Evolutionary conservation across 202 grass and related monocot genomes (phyloP), one percentile per base, ranked within the genome.

Genomic region (Bolboschoenoplectus hybrid): DNA sequence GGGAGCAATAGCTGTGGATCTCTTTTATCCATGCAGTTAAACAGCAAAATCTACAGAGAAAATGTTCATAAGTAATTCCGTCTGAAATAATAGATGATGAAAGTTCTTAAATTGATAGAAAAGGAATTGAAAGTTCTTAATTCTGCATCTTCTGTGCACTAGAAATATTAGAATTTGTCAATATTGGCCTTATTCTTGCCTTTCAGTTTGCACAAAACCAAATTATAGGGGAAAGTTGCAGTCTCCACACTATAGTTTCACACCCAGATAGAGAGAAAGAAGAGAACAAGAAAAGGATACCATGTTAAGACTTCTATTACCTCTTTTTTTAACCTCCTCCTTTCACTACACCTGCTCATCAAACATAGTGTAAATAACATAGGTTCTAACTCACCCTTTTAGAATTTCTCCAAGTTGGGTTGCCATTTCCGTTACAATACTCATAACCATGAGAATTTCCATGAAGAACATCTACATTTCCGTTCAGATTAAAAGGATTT

Each of bases 1-100:
- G 88, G 85, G 69, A 90, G 88, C 41, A 90, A 82, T 84, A 90
- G 79, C 72, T 81, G 70, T 55, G 88, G 88, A 47, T 90, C 88
- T 73, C 88, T 90, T 72, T 80, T 84, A 40, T 87, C 88, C 88
- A 90, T 90, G 88, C 88, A 90, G 67, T 90, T 90, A 87, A 90
- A 90, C 88, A 90, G 72, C 80, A 90, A 72, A 70, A 90, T 85
- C 88, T 90, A 70, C 61, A 85, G 4, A 67, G 32, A 76, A 45
- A 47, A 63, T 61, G 58, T 63, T 67, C 32, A 58, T 9, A 65
- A 7, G 13, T 77, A 63, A 53, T 51, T 14, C 53, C 52, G 74
- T 72, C n/a, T 11, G 12, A 64, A 61, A 51, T 17, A 82, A 13
- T 16, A 74, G 9, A 73, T 45, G 7, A 46, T 5, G 2, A 71